Evolutionary conservation across 163 green algal genomes (phyloP), one percentile per base, ranked within the genome.

Genomic region (Prototheca wickerhamii): DNA sequence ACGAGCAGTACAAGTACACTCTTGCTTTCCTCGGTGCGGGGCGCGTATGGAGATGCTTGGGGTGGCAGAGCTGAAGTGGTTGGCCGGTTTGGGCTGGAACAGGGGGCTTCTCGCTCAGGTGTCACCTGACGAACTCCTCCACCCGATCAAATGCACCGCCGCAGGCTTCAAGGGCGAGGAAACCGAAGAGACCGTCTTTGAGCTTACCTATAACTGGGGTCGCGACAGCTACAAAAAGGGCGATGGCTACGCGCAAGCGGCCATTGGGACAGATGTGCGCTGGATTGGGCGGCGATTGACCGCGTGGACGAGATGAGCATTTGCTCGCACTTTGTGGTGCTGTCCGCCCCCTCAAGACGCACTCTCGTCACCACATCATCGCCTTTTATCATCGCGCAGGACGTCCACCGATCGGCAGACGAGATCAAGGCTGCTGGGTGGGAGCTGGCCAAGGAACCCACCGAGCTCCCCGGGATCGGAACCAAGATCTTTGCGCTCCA

Each of bases 161-260:
- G n/a, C 82, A 80, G 79, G 80, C 20, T 96, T 95, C 68, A 60
- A 60, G 53, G 89, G 86, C 23, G 61, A 71, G 1, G 88, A 95
- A 68, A 64, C 86, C 7, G 61, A 78, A 25, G 79, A 55, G 30
- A 76, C 56, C 42, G 83, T 89, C 30, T 79, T 96, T 60, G 89
- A 96, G 78, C 80, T 96, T 26, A 96, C 89, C 0, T 95, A 95
- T 78, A 96, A 96, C 75, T 93, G 81, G 56, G 84, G 76, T 32
- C 66, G 76, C 40, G 76, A 72, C 17, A 59, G 25, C 7, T 93
- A 95, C 65, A 66, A 64, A 44, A 86, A 87, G 76, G 89, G 89
- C 50, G 71, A 93, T 42, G 89, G 61, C 10, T 96, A 96, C 66
- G 81, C 79, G 2, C 76, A 94, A 67, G 79, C 89, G 0, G 85